These are phyloP conservation scores for Tetraselmis striata DNA, from an alignment of 139 green algal genomes.

Conservation along the genomic window DNA sequence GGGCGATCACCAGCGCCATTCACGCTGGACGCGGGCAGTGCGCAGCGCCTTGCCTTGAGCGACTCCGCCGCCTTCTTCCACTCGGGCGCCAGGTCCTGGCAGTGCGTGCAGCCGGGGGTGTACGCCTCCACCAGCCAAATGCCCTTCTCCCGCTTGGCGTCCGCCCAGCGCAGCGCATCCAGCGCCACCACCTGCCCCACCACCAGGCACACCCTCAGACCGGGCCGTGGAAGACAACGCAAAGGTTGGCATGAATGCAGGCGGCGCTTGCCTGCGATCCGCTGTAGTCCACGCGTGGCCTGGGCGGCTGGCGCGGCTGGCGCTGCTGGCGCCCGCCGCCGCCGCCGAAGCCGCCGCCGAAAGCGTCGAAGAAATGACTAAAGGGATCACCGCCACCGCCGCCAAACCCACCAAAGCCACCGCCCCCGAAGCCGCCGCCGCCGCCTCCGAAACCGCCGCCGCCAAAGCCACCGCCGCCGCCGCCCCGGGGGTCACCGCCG, in stretches of 20 bases:
- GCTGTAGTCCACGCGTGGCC: not conserved
- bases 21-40: no score
- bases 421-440: slow-evolving; percentile 47
- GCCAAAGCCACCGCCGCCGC: slow-evolving; percentile 17
- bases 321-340: not conserved
- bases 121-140: not conserved
- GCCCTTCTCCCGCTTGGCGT: not conserved
- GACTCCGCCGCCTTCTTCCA: slow-evolving; percentile 54
- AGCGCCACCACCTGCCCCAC: not conserved
- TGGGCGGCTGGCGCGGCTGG: not conserved
- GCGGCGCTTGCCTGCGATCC: not conserved
- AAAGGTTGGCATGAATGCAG: not conserved
- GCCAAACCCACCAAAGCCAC: not conserved
- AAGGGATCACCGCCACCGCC: not conserved
- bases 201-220: not conserved
- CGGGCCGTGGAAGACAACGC: not conserved
- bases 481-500: slow-evolving; percentile 20
- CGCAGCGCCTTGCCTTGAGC: slow-evolving; percentile 54
- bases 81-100: slow-evolving; percentile 62
- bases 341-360: not conserved
- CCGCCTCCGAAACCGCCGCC: slow-evolving; percentile 20
- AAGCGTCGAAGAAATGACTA: not conserved
- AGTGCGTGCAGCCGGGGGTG: slow-evolving; percentile 56
- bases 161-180: not conserved
- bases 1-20: no score